Conservation (phyloP, 257 asterid genomes). For the Plantago elongata region DNA sequence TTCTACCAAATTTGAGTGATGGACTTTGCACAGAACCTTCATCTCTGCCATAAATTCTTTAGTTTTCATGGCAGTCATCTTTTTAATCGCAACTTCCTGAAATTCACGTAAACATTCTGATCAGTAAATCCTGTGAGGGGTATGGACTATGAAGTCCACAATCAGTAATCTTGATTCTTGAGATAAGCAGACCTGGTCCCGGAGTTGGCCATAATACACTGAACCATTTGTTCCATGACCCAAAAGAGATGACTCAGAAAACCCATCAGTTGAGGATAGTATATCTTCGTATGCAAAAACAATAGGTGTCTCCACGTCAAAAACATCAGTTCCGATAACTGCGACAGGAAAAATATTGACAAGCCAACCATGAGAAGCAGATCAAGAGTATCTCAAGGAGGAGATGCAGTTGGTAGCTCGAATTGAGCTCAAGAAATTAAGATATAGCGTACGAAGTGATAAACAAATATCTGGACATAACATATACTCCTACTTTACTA, state of each 20-base stretch:
- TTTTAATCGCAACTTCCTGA: constrained; percentile 92
- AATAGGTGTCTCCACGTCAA: constrained; percentile 87
- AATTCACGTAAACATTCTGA: constrained; percentile 13
- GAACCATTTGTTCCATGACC: constrained; percentile 96
- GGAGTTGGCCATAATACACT: constrained; percentile 78
- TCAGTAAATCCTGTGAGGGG: constrained; percentile 16
- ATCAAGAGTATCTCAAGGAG: background rate
- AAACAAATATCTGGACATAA: no score
- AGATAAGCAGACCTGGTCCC: constrained; percentile 62
- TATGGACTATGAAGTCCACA: background rate
- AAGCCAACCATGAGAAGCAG: constrained; percentile 12
- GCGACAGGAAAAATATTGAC: constrained; percentile 21
- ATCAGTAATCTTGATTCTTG: constrained; percentile 6
- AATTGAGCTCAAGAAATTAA: no score
- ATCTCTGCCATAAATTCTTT: constrained; percentile 89
- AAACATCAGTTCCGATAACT: constrained; percentile 81
- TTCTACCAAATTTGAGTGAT: constrained; percentile 93
- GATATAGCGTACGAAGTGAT: no score
- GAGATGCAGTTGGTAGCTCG: no score
- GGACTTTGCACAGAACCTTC: constrained; percentile 97
- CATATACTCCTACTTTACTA: no score
- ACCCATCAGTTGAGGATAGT: constrained; percentile 66
- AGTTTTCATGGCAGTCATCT: constrained; percentile 81
- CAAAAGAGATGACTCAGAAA: constrained; percentile 81
- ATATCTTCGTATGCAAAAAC: constrained; percentile 70